Conservation (phyloP, 148 eudicot genomes). For the Rhododendron kiyosumense region DNA sequence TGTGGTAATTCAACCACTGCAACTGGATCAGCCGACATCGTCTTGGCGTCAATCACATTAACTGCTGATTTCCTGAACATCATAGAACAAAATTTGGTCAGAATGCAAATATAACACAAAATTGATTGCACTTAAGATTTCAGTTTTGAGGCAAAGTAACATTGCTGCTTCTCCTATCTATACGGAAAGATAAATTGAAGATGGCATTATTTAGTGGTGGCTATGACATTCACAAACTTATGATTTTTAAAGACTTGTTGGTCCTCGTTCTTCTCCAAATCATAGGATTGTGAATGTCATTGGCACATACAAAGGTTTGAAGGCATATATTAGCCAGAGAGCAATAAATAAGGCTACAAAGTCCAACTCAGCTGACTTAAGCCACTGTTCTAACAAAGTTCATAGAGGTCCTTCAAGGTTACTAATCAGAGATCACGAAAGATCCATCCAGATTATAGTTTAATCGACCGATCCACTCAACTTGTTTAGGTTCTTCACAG, state of each 20-base stretch:
- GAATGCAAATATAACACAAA: not conserved
- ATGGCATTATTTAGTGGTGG: not conserved
- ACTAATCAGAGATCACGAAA: not conserved
- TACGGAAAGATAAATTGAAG: not conserved
- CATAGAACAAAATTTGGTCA: slow-evolving; percentile 1
- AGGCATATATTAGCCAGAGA: not conserved
- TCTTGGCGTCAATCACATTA: slow-evolving; percentile 84
- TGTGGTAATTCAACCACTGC: slow-evolving; percentile 78
- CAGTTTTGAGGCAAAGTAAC: not conserved
- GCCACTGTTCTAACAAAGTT: not conserved
- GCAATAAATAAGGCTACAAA: not conserved
- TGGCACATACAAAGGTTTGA: not conserved
- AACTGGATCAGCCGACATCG: slow-evolving; percentile 91
- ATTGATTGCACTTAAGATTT: not conserved
- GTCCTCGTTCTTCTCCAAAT: not conserved
- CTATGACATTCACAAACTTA: not conserved
- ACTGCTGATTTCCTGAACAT: slow-evolving; percentile 71
- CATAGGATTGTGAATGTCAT: not conserved
- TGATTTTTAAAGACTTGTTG: not conserved
- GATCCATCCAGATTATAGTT: not conserved
- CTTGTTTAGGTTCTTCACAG: not conserved
- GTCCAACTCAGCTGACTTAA: not conserved
- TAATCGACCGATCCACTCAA: not conserved
- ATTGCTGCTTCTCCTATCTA: not conserved
- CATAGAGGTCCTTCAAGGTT: not conserved